A percentile compares a stretch with the other conserved stretches of the same genome.
These are phyloP conservation scores for Xylariaceae sp. DNA, from an alignment of 2,329 filamentous ascomycete species.

Conservation along the genomic window DNA sequence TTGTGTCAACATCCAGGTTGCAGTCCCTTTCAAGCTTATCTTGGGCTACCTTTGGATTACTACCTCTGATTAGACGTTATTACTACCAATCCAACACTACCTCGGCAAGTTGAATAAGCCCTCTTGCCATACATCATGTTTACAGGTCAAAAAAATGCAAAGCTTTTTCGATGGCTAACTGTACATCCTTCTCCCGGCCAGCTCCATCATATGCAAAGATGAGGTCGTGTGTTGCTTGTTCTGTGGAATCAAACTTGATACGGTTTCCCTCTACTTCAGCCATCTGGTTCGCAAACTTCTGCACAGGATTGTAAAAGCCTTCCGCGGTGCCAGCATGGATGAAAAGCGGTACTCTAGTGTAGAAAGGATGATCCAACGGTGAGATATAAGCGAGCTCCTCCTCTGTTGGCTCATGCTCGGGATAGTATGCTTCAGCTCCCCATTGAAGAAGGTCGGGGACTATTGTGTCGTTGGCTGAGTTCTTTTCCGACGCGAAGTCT, in stretches of 20 bases:
- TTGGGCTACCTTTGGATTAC: too few relatives aligned
- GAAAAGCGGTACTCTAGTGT: slow-evolving; percentile 7
- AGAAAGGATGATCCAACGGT: slow-evolving; percentile 14
- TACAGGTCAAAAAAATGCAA: background rate
- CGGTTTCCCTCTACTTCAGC: slow-evolving; percentile 2
- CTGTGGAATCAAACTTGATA: slow-evolving; percentile 4
- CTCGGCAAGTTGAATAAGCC: too few relatives aligned
- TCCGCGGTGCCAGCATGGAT: slow-evolving; percentile 8
- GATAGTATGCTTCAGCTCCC: slow-evolving; percentile 14
- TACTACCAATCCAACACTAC: too few relatives aligned
- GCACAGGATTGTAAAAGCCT: slow-evolving; percentile 3
- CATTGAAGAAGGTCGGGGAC: slow-evolving; percentile 6
- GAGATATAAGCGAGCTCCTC: slow-evolving; percentile 17
- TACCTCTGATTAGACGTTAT: too few relatives aligned
- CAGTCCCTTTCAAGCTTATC: too few relatives aligned
- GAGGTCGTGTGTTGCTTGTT: slow-evolving; percentile 8
- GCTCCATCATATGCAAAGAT: slow-evolving; percentile 4
- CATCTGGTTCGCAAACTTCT: slow-evolving; percentile 15
- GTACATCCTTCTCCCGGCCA: slow-evolving; percentile 3
- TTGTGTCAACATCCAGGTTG: too few relatives aligned
- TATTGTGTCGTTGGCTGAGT: slow-evolving; percentile 5
- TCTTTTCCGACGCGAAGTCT: slow-evolving; percentile 1
- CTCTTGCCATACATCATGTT: slow-evolving; percentile 2
- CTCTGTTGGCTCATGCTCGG: slow-evolving; percentile 1
- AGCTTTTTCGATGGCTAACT: background rate